Conservation (phyloP, 129 eudicot species). For the Tagetes patula region DNA sequence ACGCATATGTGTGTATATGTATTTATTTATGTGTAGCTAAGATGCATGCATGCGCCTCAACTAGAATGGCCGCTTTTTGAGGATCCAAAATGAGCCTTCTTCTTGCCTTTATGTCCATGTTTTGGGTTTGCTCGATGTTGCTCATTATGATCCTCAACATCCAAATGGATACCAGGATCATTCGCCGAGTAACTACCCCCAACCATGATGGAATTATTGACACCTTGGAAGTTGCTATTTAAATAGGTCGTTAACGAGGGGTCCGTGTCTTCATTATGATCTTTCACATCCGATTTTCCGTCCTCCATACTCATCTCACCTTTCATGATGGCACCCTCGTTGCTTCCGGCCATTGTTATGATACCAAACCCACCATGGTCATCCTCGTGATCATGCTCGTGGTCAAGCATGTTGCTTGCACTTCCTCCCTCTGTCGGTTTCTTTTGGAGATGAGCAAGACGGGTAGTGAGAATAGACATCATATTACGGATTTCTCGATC, state of each 20-base stretch:
- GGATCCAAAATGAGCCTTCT: constrained; percentile 24
- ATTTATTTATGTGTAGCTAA: background rate
- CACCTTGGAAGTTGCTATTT: constrained; percentile 72
- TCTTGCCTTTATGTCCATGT: constrained; percentile 32
- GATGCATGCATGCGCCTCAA: background rate
- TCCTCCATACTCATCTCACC: constrained; percentile 36
- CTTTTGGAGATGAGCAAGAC: constrained; percentile 48
- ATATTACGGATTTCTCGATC: constrained; percentile 61
- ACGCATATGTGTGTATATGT: background rate
- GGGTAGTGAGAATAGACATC: constrained; percentile 57
- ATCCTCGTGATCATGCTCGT: constrained; percentile 29
- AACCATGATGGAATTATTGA: constrained; percentile 80
- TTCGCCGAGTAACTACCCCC: constrained; percentile 65
- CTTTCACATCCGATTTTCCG: constrained; percentile 2
- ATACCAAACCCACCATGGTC: constrained; percentile 44
- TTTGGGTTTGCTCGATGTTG: background rate
- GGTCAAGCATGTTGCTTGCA: constrained; percentile 30
- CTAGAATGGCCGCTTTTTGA: constrained; percentile 24
- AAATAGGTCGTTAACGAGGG: constrained; percentile 39
- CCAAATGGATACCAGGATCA: constrained; percentile 91
- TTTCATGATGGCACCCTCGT: constrained; percentile 77
- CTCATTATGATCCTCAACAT: constrained; percentile 45
- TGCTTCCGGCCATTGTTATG: constrained; percentile 78
- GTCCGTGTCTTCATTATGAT: constrained; percentile 20
- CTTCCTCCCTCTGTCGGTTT: constrained; percentile 34